Conservation (phyloP, 2,329 filamentous ascomycete genomes). For the Monosporascus sp. region DNA sequence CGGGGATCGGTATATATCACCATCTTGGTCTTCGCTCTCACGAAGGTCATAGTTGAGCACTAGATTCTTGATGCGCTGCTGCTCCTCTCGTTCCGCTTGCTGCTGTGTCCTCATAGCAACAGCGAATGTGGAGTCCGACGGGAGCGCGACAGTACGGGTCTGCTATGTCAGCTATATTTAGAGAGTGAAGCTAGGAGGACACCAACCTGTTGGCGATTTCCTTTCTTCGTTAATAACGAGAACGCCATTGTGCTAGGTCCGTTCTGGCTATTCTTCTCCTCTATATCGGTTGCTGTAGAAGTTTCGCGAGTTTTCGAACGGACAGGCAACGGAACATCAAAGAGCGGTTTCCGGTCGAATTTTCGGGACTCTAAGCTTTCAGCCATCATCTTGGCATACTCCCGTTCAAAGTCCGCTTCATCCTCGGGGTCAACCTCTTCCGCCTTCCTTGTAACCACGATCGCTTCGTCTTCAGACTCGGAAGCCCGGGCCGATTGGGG, state of each 20-base stretch:
- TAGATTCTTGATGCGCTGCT: constrained; percentile 96
- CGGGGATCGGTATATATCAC: constrained; percentile 51
- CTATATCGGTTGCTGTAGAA: constrained; percentile 26
- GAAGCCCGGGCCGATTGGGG: constrained; percentile 46
- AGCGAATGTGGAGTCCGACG: constrained; percentile 88
- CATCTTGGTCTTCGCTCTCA: constrained; percentile 73
- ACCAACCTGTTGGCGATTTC: constrained; percentile 84
- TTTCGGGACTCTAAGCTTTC: constrained; percentile 94
- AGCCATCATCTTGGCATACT: constrained; percentile 97
- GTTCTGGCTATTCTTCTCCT: constrained; percentile 30
- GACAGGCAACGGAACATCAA: constrained; percentile 97
- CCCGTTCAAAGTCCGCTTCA: constrained; percentile 95
- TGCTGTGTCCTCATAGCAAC: constrained; percentile 95
- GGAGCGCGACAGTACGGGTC: constrained; percentile 87
- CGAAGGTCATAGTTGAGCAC: constrained; percentile 94
- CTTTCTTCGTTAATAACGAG: constrained; percentile 89
- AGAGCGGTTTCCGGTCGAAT: constrained; percentile 88
- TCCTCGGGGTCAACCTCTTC: constrained; percentile 88
- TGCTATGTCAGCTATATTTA: constrained; percentile 31
- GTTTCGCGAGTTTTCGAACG: constrained; percentile 62
- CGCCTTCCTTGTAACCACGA: constrained; percentile 85
- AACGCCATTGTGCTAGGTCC: constrained; percentile 82
- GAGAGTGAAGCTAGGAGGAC: not conserved
- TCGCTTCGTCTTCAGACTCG: constrained; percentile 78
- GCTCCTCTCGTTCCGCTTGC: constrained; percentile 90